These are phyloP conservation scores for Fimicolochytrium jonesii DNA, from an alignment of 192 early-diverging fungal genomes.

Conservation along the genomic window DNA sequence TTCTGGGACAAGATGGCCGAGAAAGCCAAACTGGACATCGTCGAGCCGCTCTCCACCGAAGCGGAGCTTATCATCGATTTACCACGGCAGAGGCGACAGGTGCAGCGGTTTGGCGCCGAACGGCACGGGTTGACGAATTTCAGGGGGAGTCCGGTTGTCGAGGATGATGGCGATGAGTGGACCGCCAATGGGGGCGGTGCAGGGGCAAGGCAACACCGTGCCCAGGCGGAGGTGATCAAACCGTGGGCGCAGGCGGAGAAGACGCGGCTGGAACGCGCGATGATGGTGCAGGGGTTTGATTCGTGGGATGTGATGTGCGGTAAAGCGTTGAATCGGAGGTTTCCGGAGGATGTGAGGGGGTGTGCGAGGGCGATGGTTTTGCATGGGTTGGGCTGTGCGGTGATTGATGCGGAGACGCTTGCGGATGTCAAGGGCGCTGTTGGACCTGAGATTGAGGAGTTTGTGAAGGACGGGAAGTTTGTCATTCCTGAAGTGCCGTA, in stretches of 20 bases:
- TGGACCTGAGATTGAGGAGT: slow-evolving; percentile 1
- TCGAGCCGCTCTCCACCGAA: slow-evolving; percentile 45
- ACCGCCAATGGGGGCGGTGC: no score
- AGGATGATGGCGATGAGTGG: slow-evolving; percentile 20
- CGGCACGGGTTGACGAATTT: no score
- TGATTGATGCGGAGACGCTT: slow-evolving; percentile 56
- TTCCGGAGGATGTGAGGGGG: slow-evolving; percentile 22
- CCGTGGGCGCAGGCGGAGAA: slow-evolving; percentile 53
- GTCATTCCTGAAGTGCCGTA: slow-evolving; percentile 58
- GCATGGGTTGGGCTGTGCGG: slow-evolving; percentile 41
- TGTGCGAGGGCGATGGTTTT: slow-evolving; percentile 38
- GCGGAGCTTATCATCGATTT: slow-evolving; percentile 65
- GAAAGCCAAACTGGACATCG: slow-evolving; percentile 66
- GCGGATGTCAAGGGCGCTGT: slow-evolving; percentile 56
- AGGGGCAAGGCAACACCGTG: neutral
- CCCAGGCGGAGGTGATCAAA: slow-evolving; percentile 23
- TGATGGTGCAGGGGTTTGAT: slow-evolving; percentile 51
- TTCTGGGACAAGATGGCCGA: slow-evolving; percentile 89
- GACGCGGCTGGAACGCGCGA: slow-evolving; percentile 42
- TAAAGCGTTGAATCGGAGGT: slow-evolving; percentile 5
- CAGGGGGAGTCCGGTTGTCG: slow-evolving; percentile 19
- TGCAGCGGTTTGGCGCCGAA: slow-evolving; percentile 58
- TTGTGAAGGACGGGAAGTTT: slow-evolving; percentile 21
- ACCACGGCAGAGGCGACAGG: slow-evolving; percentile 63
- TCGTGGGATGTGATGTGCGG: slow-evolving; percentile 60